phyloP scores from a whole-genome alignment of 2,329 filamentous ascomycete genomes.

The Fusarium tjaetaba region DNA sequence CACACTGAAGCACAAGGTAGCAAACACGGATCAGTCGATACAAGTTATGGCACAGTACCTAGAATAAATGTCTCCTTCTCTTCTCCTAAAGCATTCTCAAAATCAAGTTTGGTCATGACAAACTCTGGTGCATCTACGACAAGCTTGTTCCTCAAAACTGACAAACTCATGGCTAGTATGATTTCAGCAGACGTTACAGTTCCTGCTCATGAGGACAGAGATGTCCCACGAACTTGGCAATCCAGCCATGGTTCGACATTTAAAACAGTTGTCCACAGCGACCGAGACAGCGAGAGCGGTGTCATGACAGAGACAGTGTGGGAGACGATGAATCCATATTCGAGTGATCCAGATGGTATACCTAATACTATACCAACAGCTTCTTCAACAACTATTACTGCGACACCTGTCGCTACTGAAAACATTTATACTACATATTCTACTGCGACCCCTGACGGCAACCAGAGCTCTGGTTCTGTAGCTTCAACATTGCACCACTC shows the following conservation, averaged over 20 bases:
- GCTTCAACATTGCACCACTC: not conserved
- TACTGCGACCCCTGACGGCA: not conserved
- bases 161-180: conserved; percentile 27
- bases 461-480: not conserved
- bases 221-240: conserved; percentile 15
- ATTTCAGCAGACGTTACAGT: conserved; percentile 10
- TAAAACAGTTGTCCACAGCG: conserved; percentile 11
- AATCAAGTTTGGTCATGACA: conserved; percentile 15
- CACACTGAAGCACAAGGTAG: conserved; percentile 27
- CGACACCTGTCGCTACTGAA: not conserved
- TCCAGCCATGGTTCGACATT: conserved; percentile 5
- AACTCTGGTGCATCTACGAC: not conserved
- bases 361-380: conserved; percentile 7
- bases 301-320: conserved; percentile 21
- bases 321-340: conserved; percentile 25
- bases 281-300: not conserved
- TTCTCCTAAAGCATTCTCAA: conserved; percentile 1
- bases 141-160: conserved; percentile 9
- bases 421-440: not conserved
- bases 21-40: conserved; percentile 32
- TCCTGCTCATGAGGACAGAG: conserved; percentile 2
- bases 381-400: not conserved
- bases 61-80: conserved; percentile 14
- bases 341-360: not conserved
- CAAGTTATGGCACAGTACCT: conserved; percentile 6